These are phyloP conservation scores for Exophiala dermatitidis DNA, from an alignment of 2,329 filamentous ascomycete genomes.

Conservation along the genomic window DNA sequence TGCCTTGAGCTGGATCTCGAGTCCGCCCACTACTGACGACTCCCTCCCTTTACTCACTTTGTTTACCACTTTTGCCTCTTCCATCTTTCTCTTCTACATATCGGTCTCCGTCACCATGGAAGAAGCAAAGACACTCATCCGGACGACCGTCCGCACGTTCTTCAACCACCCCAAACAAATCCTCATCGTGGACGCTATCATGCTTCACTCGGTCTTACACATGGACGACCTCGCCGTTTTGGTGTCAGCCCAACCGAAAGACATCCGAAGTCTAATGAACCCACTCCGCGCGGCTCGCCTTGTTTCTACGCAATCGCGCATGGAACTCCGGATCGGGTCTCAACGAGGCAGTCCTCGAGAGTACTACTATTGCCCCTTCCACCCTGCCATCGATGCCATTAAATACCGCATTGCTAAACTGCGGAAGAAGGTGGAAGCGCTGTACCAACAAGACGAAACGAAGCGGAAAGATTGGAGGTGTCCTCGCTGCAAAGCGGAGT, in stretches of 20 bases:
- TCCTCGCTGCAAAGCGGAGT: slow-evolving; percentile 71
- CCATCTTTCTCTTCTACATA: background rate
- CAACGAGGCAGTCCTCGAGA: slow-evolving; percentile 76
- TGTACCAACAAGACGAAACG: slow-evolving; percentile 65
- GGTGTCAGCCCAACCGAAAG: slow-evolving; percentile 83
- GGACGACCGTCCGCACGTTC: slow-evolving; percentile 78
- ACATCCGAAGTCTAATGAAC: slow-evolving; percentile 81
- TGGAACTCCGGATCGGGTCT: slow-evolving; percentile 72
- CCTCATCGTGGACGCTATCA: slow-evolving; percentile 71
- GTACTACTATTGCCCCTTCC: slow-evolving; percentile 96
- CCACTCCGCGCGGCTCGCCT: slow-evolving; percentile 80
- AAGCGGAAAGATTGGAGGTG: slow-evolving; percentile 83
- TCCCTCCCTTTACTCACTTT: background rate
- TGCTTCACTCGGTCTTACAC: slow-evolving; percentile 68
- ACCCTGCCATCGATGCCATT: slow-evolving; percentile 88
- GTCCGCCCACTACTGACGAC: background rate
- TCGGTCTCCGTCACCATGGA: slow-evolving; percentile 44
- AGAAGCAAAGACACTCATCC: slow-evolving; percentile 69
- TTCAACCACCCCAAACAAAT: slow-evolving; percentile 72
- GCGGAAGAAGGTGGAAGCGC: slow-evolving; percentile 79
- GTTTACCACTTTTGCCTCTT: background rate
- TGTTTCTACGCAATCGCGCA: slow-evolving; percentile 62
- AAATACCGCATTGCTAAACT: slow-evolving; percentile 89
- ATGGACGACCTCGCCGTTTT: slow-evolving; percentile 83
- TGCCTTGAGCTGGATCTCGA: slow-evolving; percentile 13